phyloP scores from a whole-genome alignment of 2,329 filamentous ascomycete species.

The Phyllachora maydis region DNA sequence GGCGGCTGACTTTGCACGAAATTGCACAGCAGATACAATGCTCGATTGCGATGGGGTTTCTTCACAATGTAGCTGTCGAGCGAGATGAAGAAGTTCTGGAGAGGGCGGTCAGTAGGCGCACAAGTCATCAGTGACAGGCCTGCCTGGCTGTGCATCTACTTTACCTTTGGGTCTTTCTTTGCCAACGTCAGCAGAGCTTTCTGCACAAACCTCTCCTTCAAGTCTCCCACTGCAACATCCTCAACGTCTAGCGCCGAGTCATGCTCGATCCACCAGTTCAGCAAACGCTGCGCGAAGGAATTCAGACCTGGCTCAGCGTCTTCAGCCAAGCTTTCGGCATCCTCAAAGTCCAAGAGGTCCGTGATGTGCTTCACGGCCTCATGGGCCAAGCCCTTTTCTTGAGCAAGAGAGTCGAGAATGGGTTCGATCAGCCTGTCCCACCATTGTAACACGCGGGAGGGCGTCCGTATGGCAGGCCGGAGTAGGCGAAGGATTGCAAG shows the following conservation, averaged over 20 bases:
- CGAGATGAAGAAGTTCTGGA: conserved; percentile 42
- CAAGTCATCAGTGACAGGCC: conserved; percentile 6
- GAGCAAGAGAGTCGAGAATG: conserved; percentile 28
- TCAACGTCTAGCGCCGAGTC: conserved; percentile 14
- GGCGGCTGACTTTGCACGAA: conserved; percentile 63
- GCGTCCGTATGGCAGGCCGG: conserved; percentile 39
- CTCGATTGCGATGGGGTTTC: conserved; percentile 39
- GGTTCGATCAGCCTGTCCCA: conserved; percentile 43
- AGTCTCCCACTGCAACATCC: conserved; percentile 15
- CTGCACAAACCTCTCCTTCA: conserved; percentile 27
- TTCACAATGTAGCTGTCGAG: conserved; percentile 47
- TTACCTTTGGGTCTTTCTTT: conserved; percentile 41
- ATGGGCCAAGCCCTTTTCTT: conserved; percentile 40
- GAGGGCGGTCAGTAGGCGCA: too few relatives aligned
- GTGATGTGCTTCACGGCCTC: conserved; percentile 46
- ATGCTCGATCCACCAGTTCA: conserved; percentile 35
- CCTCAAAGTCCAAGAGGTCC: conserved; percentile 39
- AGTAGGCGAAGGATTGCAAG: conserved; percentile 44
- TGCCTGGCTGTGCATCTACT: neutral
- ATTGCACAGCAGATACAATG: conserved; percentile 45
- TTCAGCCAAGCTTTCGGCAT: conserved; percentile 24
- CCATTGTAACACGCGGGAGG: conserved; percentile 47
- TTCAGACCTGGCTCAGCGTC: conserved; percentile 14
- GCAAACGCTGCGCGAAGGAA: conserved; percentile 33
- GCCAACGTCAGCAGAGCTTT: conserved; percentile 38